Base-by-base conservation (phyloP, 805 yeast genomes). In the Metschnikowia vanudenii region DNA sequence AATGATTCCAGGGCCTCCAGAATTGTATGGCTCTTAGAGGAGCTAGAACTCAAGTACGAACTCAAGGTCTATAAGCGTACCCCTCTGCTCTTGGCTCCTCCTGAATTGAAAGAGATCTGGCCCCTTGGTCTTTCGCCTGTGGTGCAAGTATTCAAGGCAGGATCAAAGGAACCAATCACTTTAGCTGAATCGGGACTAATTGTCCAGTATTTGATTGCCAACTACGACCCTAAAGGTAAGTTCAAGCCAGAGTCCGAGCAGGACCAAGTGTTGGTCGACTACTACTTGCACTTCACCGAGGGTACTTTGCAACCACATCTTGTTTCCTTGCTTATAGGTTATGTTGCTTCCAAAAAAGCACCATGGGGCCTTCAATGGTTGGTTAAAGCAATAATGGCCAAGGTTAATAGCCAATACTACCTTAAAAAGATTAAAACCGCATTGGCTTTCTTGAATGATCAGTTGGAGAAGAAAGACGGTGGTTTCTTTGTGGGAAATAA, bases 131-230 rank as follows among this genome's bases (percentile, higher is more conserved):
- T 66, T 52, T 63, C 71, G 1, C 64, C 75, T 2, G 59, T 69
- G 10, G 52, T 55, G 18, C 49, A 52, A 40, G 46, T 55, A 9
- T 46, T 39, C 49, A 51, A 48, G 24, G 37, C 43, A 7, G 54
- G 53, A 20, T n/a, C 37, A 7, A 17, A 43, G 17, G 34, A 42
- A 30, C 53, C 54, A 4, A 30, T 67, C 13, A 57, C 61, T 41
- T 51, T 81, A 32, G 81, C 81, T 19, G 92, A 85, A 61, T 74
- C 82, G 19, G 90, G 85, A 3, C 71, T 70, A 39, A 82, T 85
- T 39, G 58, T 79, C 38, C 75, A 73, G 45, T 79, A 79, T 55
- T 54, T 85, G 35, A 61, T 82, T 37, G 57, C 60, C 13, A 64
- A 78, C 45, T 81, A 74, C 58, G 88, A 84, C 57, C 52, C 56